Percentiles rank a stretch among this genome's conserved stretches.
Evolutionary conservation across 2,329 filamentous ascomycete species (phyloP).

Genomic region (Diaporthe longicolla): DNA sequence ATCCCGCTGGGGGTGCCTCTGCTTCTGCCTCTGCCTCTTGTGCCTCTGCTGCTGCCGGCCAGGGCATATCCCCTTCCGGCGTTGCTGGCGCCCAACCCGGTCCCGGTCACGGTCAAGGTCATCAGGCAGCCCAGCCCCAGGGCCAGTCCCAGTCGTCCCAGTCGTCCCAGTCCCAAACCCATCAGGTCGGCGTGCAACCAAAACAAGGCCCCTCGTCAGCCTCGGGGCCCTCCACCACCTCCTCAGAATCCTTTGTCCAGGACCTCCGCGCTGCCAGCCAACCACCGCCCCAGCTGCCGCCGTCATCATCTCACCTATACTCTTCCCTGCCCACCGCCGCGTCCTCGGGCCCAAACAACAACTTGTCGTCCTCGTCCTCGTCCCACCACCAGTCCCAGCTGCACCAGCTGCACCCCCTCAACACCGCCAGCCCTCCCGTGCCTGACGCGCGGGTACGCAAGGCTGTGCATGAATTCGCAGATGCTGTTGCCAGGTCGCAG

Average conservation of each 20-base stretch:
- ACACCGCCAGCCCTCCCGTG: conserved; percentile 45
- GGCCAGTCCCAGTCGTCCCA: conserved; percentile 13
- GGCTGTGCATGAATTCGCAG: conserved; percentile 59
- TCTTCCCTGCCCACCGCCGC: conserved; percentile 43
- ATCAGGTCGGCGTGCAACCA: conserved; percentile 43
- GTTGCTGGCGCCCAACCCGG: conserved; percentile 45
- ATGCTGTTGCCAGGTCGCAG: conserved; percentile 65
- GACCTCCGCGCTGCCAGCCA: conserved; percentile 40
- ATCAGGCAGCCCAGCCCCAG: conserved; percentile 48
- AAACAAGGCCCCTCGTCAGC: conserved; percentile 46
- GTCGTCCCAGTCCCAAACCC: conserved; percentile 50
- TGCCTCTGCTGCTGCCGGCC: conserved; percentile 23
- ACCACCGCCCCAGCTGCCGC: conserved; percentile 40
- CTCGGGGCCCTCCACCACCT: conserved; percentile 52
- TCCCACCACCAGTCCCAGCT: conserved; percentile 35
- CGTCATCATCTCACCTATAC: conserved; percentile 45
- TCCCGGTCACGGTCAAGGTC: conserved; percentile 45
- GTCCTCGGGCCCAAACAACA: conserved; percentile 36
- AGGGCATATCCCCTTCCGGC: conserved; percentile 41
- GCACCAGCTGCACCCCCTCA: conserved; percentile 45
- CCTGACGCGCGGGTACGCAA: conserved; percentile 55
- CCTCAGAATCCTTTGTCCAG: conserved; percentile 47
- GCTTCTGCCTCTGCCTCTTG: background rate
- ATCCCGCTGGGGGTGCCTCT: conserved; percentile 34
- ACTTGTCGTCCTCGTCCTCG: background rate